These are phyloP conservation scores for Ceratobasidium sp. DNA, from an alignment of 1,284 basidiomycete species.

Conservation along the genomic window DNA sequence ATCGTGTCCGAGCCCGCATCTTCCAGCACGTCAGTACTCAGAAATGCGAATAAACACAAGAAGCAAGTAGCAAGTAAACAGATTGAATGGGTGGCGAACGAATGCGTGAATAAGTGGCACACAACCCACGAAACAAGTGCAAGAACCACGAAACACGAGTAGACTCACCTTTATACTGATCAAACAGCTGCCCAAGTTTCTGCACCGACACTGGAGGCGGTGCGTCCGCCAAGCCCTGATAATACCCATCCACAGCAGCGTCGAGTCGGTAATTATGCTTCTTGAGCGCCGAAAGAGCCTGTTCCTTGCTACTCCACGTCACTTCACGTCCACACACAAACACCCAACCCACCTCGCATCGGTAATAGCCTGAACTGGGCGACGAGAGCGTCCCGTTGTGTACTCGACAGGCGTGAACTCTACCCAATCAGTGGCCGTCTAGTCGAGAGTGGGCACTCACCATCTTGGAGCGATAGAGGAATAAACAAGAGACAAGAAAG, in stretches of 20 bases:
- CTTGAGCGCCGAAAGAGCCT: conserved; percentile 76
- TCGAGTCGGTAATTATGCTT: conserved; percentile 72
- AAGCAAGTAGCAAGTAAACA: not conserved
- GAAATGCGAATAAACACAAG: not conserved
- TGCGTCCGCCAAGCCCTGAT: conserved; percentile 50
- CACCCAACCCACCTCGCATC: conserved; percentile 66
- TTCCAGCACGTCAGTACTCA: conserved; percentile 43
- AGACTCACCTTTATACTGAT: conserved; percentile 75
- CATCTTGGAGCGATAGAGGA: conserved; percentile 29
- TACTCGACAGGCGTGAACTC: conserved; percentile 2
- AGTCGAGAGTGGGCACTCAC: not conserved
- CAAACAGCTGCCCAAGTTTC: conserved; percentile 69
- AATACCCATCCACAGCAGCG: conserved; percentile 77
- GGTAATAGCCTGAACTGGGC: conserved; percentile 66
- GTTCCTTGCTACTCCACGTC: conserved; percentile 48
- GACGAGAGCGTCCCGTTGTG: conserved; percentile 37
- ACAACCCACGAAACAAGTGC: not conserved
- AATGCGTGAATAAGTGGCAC: not conserved
- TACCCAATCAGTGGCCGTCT: not conserved
- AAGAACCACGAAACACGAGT: not conserved
- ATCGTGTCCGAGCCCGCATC: conserved; percentile 67
- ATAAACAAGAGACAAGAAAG: conserved; percentile 10
- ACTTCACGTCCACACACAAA: not conserved
- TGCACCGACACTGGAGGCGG: conserved; percentile 56
- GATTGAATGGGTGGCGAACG: conserved; percentile 4